Evolutionary conservation across 2,329 filamentous ascomycete genomes (phyloP).

Genomic region (Celoporthe dispersa): DNA sequence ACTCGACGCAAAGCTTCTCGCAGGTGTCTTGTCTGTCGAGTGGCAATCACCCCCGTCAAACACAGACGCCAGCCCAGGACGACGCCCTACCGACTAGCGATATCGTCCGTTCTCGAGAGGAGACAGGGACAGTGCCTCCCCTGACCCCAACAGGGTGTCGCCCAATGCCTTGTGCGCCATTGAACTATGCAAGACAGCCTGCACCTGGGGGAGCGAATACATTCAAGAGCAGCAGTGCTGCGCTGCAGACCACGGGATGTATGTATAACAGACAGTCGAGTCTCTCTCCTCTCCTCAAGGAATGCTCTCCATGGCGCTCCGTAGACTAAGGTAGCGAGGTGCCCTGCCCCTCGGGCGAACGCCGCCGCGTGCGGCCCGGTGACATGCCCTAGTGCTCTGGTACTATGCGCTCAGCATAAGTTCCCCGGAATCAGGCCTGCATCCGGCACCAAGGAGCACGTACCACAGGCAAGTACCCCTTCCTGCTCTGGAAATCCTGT

Average conservation of each 20-base stretch:
- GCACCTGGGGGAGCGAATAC: not conserved
- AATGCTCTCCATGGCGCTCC: not conserved
- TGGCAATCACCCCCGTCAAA: not conserved
- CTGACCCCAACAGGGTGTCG: not conserved
- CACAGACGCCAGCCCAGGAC: not conserved
- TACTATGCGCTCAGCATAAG: not conserved
- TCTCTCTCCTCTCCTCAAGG: not conserved
- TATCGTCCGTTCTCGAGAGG: conserved; percentile 17
- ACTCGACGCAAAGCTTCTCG: conserved; percentile 5
- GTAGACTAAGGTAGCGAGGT: not conserved
- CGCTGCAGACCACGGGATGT: not conserved
- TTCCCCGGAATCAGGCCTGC: not conserved
- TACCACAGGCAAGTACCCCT: not conserved
- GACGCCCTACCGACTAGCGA: not conserved
- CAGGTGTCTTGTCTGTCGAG: conserved; percentile 7
- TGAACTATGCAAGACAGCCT: not conserved
- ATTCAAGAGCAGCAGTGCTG: not conserved
- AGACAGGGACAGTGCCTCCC: conserved; percentile 16
- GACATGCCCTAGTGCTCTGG: not conserved
- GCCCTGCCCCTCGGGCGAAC: not conserved
- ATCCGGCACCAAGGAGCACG: not conserved
- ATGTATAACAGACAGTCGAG: not conserved
- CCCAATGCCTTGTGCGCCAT: not conserved
- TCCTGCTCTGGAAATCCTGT: conserved; percentile 18
- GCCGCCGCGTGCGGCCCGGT: not conserved